These are phyloP conservation scores for Brassica cretica DNA, from an alignment of 345 rosid species.

Conservation along the genomic window DNA sequence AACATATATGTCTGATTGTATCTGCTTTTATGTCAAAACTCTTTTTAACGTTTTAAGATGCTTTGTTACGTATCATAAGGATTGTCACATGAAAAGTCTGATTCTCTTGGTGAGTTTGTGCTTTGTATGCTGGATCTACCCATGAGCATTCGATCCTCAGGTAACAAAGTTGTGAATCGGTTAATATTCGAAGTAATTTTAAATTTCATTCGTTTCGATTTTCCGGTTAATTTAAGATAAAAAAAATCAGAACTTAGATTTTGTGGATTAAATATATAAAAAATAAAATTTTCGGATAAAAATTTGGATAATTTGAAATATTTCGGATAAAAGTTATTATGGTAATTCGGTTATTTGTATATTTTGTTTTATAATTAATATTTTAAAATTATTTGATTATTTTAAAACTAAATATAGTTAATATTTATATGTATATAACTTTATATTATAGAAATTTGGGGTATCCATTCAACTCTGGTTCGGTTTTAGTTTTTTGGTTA, in stretches of 20 bases:
- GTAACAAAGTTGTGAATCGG: no score
- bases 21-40: constrained; percentile 15
- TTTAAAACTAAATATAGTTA: not conserved
- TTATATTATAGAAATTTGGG: not conserved
- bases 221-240: no score
- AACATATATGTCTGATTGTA: constrained; percentile 26
- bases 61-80: not conserved
- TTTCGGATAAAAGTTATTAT: not conserved
- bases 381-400: not conserved
- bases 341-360: not conserved
- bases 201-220: no score
- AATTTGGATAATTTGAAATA: not conserved
- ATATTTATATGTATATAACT: not conserved
- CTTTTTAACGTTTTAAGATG: constrained; percentile 15
- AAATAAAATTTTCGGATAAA: not conserved
- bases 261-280: no score
- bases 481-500: not conserved
- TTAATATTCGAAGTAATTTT: no score
- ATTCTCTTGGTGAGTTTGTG: constrained; percentile 9
- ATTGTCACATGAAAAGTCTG: constrained; percentile 5
- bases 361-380: not conserved
- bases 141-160: not conserved
- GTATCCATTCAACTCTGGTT: not conserved
- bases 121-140: not conserved
- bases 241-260: no score